These are phyloP conservation scores for Iberis amara DNA, from an alignment of 441 rosid species.

Conservation along the genomic window DNA sequence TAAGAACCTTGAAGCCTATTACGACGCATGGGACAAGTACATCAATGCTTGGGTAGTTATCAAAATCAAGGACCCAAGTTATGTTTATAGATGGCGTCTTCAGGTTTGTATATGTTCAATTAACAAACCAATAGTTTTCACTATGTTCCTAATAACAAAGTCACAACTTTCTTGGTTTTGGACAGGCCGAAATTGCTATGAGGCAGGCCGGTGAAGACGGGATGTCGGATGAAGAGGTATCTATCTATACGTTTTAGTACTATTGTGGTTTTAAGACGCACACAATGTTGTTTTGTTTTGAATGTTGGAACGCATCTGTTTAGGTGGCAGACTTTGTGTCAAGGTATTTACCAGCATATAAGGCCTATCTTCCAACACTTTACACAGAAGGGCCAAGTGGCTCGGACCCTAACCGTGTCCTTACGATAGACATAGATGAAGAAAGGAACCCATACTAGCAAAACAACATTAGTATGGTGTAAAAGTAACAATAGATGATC, in stretches of 20 bases:
- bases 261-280: not conserved
- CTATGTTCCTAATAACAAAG: no score
- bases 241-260: not conserved
- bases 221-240: slow-evolving; percentile 86
- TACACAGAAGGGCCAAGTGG: slow-evolving; percentile 84
- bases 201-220: slow-evolving; percentile 79
- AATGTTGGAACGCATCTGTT: not conserved
- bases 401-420: slow-evolving; percentile 54
- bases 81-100: slow-evolving; percentile 88
- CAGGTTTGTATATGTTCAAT: slow-evolving; percentile 26
- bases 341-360: slow-evolving; percentile 77
- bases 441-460: slow-evolving; percentile 71
- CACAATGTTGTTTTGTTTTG: no score
- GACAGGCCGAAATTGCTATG: slow-evolving; percentile 83
- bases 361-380: slow-evolving; percentile 77
- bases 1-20: slow-evolving; percentile 78
- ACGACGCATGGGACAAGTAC: slow-evolving; percentile 90
- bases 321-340: slow-evolving; percentile 92
- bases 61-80: slow-evolving; percentile 82
- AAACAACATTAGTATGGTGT: not conserved
- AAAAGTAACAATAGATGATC: no score
- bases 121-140: no score
- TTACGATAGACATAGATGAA: slow-evolving; percentile 71
- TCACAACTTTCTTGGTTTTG: no score
- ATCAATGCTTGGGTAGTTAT: slow-evolving; percentile 75